These are phyloP conservation scores for Colletotrichum chlorophyti DNA, from an alignment of 2,329 filamentous ascomycete species.

Conservation along the genomic window DNA sequence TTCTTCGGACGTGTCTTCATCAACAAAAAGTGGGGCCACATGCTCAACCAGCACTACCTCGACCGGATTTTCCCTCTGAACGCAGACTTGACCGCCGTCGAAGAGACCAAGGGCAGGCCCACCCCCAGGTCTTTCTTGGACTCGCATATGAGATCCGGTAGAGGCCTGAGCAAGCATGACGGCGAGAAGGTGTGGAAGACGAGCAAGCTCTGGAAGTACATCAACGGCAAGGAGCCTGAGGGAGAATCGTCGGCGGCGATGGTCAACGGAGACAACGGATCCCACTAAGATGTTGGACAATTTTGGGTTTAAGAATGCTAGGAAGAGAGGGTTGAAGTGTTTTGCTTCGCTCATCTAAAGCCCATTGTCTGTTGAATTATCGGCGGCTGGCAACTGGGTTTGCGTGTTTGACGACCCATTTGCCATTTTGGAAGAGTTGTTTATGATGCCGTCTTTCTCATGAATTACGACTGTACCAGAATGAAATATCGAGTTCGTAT, in stretches of 20 bases:
- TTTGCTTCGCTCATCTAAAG: too few species aligned
- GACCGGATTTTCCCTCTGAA: slow-evolving; percentile 63
- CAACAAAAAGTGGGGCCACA: slow-evolving; percentile 60
- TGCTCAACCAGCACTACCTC: slow-evolving; percentile 67
- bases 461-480: too few species aligned
- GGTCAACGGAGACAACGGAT: too few species aligned
- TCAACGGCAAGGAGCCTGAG: slow-evolving; percentile 3
- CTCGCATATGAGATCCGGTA: neutral
- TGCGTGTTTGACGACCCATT: too few species aligned
- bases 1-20: slow-evolving; percentile 69
- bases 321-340: too few species aligned
- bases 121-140: slow-evolving; percentile 3
- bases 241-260: neutral
- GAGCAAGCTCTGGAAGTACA: neutral
- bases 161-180: neutral
- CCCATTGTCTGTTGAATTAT: too few species aligned
- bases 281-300: too few species aligned
- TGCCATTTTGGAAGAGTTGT: too few species aligned
- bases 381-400: too few species aligned
- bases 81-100: slow-evolving; percentile 7
- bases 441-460: too few species aligned
- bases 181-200: neutral
- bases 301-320: too few species aligned
- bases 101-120: slow-evolving; percentile 15
- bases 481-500: too few species aligned